Conservation (phyloP, 2,329 filamentous ascomycete genomes). For the Akanthomyces lecanii region DNA sequence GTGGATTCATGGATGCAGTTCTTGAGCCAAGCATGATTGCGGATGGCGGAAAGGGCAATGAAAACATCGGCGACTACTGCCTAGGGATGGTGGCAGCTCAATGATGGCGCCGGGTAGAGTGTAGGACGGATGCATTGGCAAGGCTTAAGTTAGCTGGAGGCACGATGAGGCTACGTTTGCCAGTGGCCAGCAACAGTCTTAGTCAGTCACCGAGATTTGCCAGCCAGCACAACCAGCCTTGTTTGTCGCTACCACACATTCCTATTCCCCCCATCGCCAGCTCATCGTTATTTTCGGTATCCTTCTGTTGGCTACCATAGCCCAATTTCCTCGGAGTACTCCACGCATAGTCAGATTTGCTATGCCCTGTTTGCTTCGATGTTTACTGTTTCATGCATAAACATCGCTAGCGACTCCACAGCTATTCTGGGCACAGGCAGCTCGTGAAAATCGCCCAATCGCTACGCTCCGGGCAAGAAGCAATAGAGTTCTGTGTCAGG, state of each 20-base stretch:
- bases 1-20: not conserved
- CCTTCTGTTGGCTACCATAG: too few species aligned
- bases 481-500: slow-evolving; percentile 14
- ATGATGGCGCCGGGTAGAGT: not conserved
- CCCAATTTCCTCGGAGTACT: not conserved
- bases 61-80: not conserved
- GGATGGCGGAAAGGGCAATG: not conserved
- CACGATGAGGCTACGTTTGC: too few species aligned
- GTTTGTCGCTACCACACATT: not conserved
- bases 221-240: not conserved
- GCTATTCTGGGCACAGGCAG: not conserved
- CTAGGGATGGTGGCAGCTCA: not conserved
- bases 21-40: not conserved
- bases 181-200: not conserved
- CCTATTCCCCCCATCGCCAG: not conserved
- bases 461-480: not conserved
- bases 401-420: slow-evolving; percentile 1
- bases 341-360: not conserved
- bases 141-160: too few species aligned
- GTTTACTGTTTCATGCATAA: not conserved
- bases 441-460: not conserved
- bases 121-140: too few species aligned
- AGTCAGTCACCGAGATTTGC: not conserved
- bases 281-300: too few species aligned
- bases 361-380: not conserved